Percentiles rank a stretch among this genome's conserved stretches.
Evolutionary conservation across 805 yeast species (phyloP).

Genomic region (Millerozyma acaciae): DNA sequence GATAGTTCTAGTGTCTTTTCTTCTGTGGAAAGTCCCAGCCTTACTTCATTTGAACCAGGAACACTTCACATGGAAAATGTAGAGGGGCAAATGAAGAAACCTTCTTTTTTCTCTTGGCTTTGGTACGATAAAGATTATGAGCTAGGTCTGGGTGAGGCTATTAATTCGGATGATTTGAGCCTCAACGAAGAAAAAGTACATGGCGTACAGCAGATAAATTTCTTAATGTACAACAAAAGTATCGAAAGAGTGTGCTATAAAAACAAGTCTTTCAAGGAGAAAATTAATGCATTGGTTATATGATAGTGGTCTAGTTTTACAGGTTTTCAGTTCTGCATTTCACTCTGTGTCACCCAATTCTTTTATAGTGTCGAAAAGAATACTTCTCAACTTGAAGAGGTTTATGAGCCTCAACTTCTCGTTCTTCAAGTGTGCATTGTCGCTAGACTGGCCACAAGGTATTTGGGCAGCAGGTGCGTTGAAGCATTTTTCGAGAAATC

Average conservation of each 20-base stretch:
- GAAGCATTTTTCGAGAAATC: conserved; percentile 78
- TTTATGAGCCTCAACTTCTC: conserved; percentile 80
- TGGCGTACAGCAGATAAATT: not conserved
- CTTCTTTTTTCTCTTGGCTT: no score
- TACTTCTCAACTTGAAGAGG: conserved; percentile 66
- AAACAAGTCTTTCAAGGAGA: not conserved
- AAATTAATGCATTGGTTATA: conserved; percentile 1
- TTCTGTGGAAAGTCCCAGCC: no score
- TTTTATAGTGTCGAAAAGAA: conserved; percentile 52
- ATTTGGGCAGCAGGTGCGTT: conserved; percentile 90
- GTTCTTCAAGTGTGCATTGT: conserved; percentile 88
- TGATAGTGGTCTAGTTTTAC: not conserved
- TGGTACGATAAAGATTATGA: no score
- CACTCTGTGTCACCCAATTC: conserved; percentile 23
- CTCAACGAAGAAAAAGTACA: no score
- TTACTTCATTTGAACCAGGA: no score
- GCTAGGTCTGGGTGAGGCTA: no score
- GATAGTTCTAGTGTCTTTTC: no score
- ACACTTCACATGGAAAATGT: no score
- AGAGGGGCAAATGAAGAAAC: no score
- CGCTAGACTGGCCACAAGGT: conserved; percentile 94
- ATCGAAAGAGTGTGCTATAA: not conserved
- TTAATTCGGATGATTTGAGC: no score
- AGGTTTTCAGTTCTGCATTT: not conserved
- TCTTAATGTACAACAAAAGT: not conserved